These are phyloP conservation scores for Entamoeba dispar DNA, from an alignment of 208 protist genomes.

Conservation along the genomic window DNA sequence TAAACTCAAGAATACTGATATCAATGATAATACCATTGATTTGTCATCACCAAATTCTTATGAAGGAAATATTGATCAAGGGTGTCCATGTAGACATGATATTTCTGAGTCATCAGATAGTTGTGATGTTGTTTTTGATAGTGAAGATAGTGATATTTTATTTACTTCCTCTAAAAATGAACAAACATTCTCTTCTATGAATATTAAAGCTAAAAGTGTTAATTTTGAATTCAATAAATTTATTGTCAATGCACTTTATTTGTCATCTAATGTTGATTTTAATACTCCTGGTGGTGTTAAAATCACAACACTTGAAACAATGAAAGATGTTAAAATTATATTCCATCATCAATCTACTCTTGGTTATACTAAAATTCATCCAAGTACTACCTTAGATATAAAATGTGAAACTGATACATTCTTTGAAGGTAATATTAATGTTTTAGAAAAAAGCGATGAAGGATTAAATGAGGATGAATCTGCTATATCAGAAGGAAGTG, in stretches of 20 bases:
- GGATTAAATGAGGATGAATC: too few species aligned
- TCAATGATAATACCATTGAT: neutral
- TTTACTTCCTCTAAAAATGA: neutral
- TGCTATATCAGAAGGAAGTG: too few species aligned
- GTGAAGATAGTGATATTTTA: too few species aligned
- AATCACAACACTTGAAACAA: neutral
- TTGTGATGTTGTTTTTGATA: neutral
- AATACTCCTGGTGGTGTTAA: neutral
- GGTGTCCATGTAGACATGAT: neutral
- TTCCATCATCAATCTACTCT: neutral
- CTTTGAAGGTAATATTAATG: neutral
- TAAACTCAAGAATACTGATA: neutral
- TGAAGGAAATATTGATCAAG: neutral
- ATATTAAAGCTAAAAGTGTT: neutral
- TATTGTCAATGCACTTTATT: neutral
- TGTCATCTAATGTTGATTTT: too few species aligned
- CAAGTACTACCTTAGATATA: neutral
- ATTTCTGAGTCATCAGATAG: neutral
- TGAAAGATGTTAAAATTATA: neutral
- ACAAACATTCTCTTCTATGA: neutral
- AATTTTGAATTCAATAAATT: neutral
- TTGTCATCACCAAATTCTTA: neutral
- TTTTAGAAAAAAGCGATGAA: too few species aligned
- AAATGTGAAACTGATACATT: neutral
- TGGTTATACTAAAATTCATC: neutral